phyloP scores from a whole-genome alignment of 352 stramenopile genomes.

The Pythium phragmitis region DNA sequence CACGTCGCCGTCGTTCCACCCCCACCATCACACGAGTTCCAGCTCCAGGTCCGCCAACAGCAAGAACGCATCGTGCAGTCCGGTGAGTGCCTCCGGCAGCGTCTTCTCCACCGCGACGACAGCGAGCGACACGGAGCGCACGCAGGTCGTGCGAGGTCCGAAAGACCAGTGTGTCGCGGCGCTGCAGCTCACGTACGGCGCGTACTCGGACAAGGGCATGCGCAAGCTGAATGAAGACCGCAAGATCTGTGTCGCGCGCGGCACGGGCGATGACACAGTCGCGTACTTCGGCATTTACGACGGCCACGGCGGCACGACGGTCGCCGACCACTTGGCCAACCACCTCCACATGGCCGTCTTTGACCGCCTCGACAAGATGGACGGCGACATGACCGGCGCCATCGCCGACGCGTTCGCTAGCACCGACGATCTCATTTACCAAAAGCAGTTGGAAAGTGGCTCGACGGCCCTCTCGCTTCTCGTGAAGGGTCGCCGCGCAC shows the following conservation, averaged over 20 bases:
- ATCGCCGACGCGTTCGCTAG: constrained; percentile 46
- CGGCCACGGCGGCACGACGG: constrained; percentile 68
- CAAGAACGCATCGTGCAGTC: constrained; percentile 24
- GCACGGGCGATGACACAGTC: constrained; percentile 54
- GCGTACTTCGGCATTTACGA: constrained; percentile 88
- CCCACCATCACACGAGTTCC: not conserved
- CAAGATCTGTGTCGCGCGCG: constrained; percentile 46
- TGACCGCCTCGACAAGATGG: constrained; percentile 39
- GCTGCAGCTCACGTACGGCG: constrained; percentile 63
- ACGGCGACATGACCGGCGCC: constrained; percentile 24
- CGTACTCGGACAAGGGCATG: constrained; percentile 72
- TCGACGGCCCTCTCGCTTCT: constrained; percentile 71
- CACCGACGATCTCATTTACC: constrained; percentile 76
- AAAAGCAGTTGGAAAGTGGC: constrained; percentile 65
- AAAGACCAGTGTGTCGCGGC: constrained; percentile 50
- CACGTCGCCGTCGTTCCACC: not conserved
- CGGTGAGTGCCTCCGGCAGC: constrained; percentile 54
- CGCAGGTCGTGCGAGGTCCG: constrained; percentile 46
- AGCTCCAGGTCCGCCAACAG: not conserved
- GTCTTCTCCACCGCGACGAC: constrained; percentile 76
- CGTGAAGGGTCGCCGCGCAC: constrained; percentile 43
- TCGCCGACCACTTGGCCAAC: constrained; percentile 63
- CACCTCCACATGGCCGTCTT: constrained; percentile 67
- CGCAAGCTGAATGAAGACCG: constrained; percentile 81
- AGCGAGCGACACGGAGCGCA: constrained; percentile 73